Conservation (phyloP, 1,284 basidiomycete species). For the Malassezia obtusa region DNA sequence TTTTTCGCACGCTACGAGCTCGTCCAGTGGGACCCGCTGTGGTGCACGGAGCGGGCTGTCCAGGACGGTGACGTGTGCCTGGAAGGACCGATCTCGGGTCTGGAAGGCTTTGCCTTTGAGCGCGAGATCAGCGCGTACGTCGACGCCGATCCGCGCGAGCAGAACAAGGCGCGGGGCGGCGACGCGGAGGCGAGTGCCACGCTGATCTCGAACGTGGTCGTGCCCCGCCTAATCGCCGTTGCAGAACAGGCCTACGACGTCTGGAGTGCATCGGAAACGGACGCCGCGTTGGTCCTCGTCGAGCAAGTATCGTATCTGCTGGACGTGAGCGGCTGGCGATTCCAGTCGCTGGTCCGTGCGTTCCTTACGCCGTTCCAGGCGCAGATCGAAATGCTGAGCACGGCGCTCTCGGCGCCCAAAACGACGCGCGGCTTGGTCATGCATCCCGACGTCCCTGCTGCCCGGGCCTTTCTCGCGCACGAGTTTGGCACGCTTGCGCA, state of each 20-base stretch:
- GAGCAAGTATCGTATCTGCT: conserved; percentile 22
- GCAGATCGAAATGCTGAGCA: not conserved
- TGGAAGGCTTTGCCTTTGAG: conserved; percentile 15
- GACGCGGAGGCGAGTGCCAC: conserved; percentile 32
- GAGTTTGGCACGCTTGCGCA: not conserved
- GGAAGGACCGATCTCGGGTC: not conserved
- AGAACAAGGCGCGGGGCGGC: conserved; percentile 17
- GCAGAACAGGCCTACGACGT: conserved; percentile 22
- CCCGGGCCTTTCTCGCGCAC: not conserved
- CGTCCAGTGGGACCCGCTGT: conserved; percentile 22
- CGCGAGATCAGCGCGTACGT: conserved; percentile 5
- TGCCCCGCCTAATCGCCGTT: conserved; percentile 19
- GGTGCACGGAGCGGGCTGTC: not conserved
- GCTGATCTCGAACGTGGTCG: conserved; percentile 24
- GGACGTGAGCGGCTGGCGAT: conserved; percentile 17
- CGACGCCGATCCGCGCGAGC: not conserved
- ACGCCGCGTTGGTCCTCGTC: conserved; percentile 17
- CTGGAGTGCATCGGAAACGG: conserved; percentile 21
- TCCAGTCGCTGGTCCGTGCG: conserved; percentile 15
- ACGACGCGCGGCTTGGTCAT: conserved; percentile 2
- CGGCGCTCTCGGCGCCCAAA: not conserved
- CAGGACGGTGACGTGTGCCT: not conserved
- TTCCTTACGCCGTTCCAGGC: conserved; percentile 1
- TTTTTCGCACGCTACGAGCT: conserved; percentile 35
- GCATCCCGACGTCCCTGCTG: conserved; percentile 4